Base-by-base conservation (phyloP, 768 basidiomycete species). In the Leucocoprinus birnbaumii region DNA sequence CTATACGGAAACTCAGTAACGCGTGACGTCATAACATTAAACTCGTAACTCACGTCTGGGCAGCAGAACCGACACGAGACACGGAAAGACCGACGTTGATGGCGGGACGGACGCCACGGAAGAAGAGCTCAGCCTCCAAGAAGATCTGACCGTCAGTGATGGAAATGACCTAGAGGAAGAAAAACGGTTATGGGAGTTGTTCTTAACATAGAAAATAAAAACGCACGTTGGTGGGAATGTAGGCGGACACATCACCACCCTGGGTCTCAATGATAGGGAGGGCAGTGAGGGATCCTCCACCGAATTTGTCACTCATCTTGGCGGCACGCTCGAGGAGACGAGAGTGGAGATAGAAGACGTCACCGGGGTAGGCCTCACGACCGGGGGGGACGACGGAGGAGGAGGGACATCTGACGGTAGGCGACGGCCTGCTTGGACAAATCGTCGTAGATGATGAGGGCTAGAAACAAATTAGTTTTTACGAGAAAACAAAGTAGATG, bases 51-150 rank as follows among this genome's bases (percentile, higher is more conserved):
- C 75, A 98, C 95, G 96, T 98, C 80, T 99, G 97, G 68, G 97
- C 97, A 67, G 97, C 96, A 44, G 96, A 98, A 68, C 97, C 97
- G 80, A 99, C 97, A 85, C 97, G 97, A 59, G 97, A 99, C 63
- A 99, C 97, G 57, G 97, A 99, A 59, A 98, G 93, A 95, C 97
- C 97, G 82, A 99, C 97, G 80, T 98, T 98, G 75, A 98, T 98
- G 63, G 97, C 97, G 52, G 97, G 96, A 71, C 96, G 93, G 63
- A 98, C 90, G 86, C 97, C 97, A 82, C 97, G 95, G 94, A 99
- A 98, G 94, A 99, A 99, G 70, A 98, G 89, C 73, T 98, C 96
- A 67, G 96, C 94, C 75, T 98, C 96, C 89, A 98, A 90, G 90
- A 98, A 98, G 77, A 97, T 96, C 76, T 98, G 95, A 68, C 97